Evolutionary conservation across 305 asterid genomes (phyloP).

Genomic region (Fraxinus ornus): DNA sequence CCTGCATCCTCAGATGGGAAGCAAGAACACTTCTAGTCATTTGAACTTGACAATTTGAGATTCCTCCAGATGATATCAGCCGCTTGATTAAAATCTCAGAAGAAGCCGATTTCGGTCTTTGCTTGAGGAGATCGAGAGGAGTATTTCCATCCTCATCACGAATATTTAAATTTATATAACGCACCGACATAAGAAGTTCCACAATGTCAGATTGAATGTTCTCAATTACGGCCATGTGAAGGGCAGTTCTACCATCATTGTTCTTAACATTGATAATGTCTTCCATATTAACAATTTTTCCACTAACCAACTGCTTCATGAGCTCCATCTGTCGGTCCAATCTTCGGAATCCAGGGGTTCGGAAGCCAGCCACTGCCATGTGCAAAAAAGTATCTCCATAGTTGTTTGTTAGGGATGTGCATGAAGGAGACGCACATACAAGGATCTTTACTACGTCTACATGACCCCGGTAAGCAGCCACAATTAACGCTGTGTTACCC

Average conservation of each 20-base stretch:
- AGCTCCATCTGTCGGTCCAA: slow-evolving; percentile 66
- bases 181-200: slow-evolving; percentile 69
- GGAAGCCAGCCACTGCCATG: slow-evolving; percentile 74
- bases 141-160: slow-evolving; percentile 67
- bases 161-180: slow-evolving; percentile 45
- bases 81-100: slow-evolving; percentile 65
- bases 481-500: slow-evolving; percentile 70
- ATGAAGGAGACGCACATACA: slow-evolving; percentile 44
- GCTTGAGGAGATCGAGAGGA: slow-evolving; percentile 66
- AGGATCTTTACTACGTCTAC: slow-evolving; percentile 47
- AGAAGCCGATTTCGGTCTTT: slow-evolving; percentile 52
- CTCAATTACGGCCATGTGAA: slow-evolving; percentile 66
- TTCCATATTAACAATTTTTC: slow-evolving; percentile 33
- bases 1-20: slow-evolving; percentile 59
- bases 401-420: slow-evolving; percentile 36
- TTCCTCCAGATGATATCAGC: slow-evolving; percentile 73
- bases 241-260: slow-evolving; percentile 70
- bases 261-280: slow-evolving; percentile 54
- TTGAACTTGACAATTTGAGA: slow-evolving; percentile 39
- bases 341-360: slow-evolving; percentile 62
- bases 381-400: slow-evolving; percentile 77
- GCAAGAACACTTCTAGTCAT: slow-evolving; percentile 41
- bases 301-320: slow-evolving; percentile 42
- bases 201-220: slow-evolving; percentile 61
- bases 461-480: slow-evolving; percentile 79